These are phyloP conservation scores for Chaetomidium leptoderma DNA, from an alignment of 495 filamentous ascomycete genomes.

Conservation along the genomic window DNA sequence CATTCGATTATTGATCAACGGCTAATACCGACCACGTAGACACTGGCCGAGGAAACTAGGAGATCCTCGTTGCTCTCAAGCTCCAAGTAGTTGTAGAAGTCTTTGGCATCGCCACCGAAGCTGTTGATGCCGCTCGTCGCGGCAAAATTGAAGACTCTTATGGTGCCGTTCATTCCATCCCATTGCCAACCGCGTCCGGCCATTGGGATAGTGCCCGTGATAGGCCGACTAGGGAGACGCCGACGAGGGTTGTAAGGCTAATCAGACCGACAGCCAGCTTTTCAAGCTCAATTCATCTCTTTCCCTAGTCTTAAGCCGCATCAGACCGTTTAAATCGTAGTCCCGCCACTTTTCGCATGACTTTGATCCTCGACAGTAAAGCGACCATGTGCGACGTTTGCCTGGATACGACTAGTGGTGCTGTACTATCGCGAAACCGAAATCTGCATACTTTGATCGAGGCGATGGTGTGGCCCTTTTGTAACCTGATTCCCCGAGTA, in stretches of 20 bases:
- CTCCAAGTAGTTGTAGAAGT: constrained; percentile 9
- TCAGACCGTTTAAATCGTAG: constrained; percentile 52
- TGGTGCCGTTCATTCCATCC: constrained; percentile 16
- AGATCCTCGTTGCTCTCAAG: neutral
- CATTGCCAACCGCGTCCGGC: constrained; percentile 37
- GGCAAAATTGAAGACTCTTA: constrained; percentile 11
- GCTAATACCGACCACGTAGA: no score
- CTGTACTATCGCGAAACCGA: constrained; percentile 39
- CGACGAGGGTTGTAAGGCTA: constrained; percentile 38
- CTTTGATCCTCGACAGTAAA: constrained; percentile 46
- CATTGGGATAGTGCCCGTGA: constrained; percentile 30
- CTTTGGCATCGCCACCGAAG: constrained; percentile 1
- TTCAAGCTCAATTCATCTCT: neutral
- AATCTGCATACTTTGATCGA: constrained; percentile 38
- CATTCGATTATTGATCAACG: no score
- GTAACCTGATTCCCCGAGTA: constrained; percentile 32
- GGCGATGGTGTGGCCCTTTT: constrained; percentile 29
- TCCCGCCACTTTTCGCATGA: constrained; percentile 43
- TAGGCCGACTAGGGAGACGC: constrained; percentile 41
- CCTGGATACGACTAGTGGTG: constrained; percentile 36
- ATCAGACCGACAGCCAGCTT: neutral
- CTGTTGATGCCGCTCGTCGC: neutral
- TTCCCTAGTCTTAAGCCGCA: constrained; percentile 19
- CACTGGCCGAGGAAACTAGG: neutral
- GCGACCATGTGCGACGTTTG: constrained; percentile 47